Evolutionary conservation across 176 grass and related monocot genomes (phyloP).

Genomic region (Phyllostachys edulis): DNA sequence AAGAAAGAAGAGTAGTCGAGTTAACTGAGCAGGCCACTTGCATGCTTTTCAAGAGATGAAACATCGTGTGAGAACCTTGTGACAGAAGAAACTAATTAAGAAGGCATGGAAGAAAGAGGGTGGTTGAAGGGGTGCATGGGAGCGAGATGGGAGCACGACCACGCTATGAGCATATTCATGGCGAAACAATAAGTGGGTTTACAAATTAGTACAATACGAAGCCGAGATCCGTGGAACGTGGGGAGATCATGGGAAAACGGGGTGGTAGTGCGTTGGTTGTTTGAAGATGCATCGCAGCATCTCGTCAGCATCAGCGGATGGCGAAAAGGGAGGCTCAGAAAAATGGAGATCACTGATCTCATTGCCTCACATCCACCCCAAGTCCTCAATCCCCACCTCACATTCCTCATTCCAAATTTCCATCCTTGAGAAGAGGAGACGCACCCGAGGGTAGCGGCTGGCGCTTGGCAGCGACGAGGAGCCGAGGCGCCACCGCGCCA

Average conservation of each 20-base stretch:
- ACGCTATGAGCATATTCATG: conserved; percentile 24
- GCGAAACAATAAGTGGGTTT: conserved; percentile 20
- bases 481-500: too few relatives aligned
- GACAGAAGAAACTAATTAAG: too few relatives aligned
- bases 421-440: too few relatives aligned
- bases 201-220: neutral
- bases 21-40: neutral
- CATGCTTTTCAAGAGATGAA: neutral
- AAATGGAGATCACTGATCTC: neutral
- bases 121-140: neutral
- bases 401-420: too few relatives aligned
- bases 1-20: neutral
- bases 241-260: conserved; percentile 23
- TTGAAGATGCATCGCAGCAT: neutral
- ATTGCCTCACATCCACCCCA: too few relatives aligned
- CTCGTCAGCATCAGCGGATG: neutral
- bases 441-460: too few relatives aligned
- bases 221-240: conserved; percentile 46
- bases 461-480: too few relatives aligned
- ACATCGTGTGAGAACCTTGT: neutral
- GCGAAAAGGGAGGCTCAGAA: neutral
- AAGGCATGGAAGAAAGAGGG: neutral
- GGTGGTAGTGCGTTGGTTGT: conserved; percentile 11
- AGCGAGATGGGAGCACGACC: conserved; percentile 16
- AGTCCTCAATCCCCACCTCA: too few relatives aligned